Base-by-base conservation (phyloP, 345 rosid species). In the Ceriops zippeliana region DNA sequence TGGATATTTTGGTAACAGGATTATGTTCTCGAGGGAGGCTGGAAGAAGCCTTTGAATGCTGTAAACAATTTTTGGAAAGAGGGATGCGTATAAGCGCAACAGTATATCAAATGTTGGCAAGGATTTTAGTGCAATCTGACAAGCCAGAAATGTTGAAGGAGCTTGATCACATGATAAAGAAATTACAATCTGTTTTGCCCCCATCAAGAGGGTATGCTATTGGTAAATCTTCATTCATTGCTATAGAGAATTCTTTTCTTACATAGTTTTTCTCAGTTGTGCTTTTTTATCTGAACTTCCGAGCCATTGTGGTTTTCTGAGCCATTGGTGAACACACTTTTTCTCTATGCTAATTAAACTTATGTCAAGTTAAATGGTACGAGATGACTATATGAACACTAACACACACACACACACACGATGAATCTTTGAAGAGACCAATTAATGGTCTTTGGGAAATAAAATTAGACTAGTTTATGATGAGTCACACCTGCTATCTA, bases 1-100 rank as follows among this genome's bases (percentile, higher is more conserved):
- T 93, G 76, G 92, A 93, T 52, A 84, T 90, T 61, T 75, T 89
- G 78, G 87, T 83, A 24, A 89, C 90, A 26, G 96, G 81, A 62
- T 51, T 93, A 51, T 90, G 97, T 61, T 82, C 95, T 11, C 73
- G 91, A 21, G 79, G 86, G 67, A 79, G 90, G 61, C 63, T 65
- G 26, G 65, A 58, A 51, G 90, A 93, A 73, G 97, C 97, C 38
- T 84, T 84, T 67, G 85, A 80, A 59, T 93, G 96, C 81, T 81
- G 86, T 9, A 79, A 67, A 64, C 87, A 90, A 65, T 81, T 83
- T 66, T 70, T 93, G 67, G 87, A 83, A 81, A 81, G 92, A 79
- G 97, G 96, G 72, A 89, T 89, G 82, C 82, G 67, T 8, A 61
- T 85, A 63, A 84, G 84, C 66, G 92, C 88, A 69, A 70, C 81